These are phyloP conservation scores for Trichoderma pleuroti DNA, from an alignment of 2,329 filamentous ascomycete genomes.

Conservation along the genomic window DNA sequence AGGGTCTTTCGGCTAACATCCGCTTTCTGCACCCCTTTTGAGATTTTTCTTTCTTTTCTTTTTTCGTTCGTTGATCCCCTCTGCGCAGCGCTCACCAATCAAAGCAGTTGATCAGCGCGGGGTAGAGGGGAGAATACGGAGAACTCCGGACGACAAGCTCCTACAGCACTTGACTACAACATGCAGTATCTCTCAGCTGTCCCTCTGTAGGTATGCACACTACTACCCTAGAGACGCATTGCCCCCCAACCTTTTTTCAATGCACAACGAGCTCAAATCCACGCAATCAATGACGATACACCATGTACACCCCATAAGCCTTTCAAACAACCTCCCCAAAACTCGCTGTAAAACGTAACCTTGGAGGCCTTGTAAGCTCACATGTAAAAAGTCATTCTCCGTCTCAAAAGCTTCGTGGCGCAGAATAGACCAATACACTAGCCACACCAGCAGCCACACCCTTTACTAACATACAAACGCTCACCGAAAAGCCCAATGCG, in stretches of 20 bases:
- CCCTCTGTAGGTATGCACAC: background rate
- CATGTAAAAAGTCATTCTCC: background rate
- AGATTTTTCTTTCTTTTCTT: background rate
- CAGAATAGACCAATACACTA: background rate
- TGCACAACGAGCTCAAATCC: background rate
- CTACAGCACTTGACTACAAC: background rate
- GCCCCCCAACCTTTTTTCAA: background rate
- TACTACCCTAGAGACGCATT: background rate
- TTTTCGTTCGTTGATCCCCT: background rate
- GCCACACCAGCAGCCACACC: background rate
- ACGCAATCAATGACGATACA: background rate
- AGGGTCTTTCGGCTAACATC: slow-evolving; percentile 8
- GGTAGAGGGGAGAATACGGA: background rate
- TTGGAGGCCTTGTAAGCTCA: background rate
- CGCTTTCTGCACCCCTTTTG: background rate
- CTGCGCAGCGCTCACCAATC: background rate
- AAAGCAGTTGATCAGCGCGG: background rate
- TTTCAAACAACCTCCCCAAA: background rate
- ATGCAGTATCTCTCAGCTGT: background rate
- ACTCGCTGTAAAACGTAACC: background rate
- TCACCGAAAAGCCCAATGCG: too few relatives aligned
- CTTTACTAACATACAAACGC: background rate
- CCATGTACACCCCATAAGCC: background rate
- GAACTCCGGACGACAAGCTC: background rate
- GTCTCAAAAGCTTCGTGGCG: background rate